A percentile compares a stretch with the other conserved stretches of the same genome.
Evolutionary conservation across 495 filamentous ascomycete species (phyloP).

Genomic region (Neurospora intermedia): DNA sequence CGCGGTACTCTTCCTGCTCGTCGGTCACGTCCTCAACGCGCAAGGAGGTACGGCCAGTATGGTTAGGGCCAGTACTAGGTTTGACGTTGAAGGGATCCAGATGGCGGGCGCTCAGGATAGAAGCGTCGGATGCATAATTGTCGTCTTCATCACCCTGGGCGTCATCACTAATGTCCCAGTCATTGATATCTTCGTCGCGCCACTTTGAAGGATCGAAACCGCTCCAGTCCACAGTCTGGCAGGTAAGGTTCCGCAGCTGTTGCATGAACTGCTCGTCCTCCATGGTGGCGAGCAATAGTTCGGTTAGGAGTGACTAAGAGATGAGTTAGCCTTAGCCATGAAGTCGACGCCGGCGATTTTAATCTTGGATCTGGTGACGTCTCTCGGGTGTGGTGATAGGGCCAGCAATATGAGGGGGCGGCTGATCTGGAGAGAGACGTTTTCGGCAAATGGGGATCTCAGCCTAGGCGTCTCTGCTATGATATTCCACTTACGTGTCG

Average conservation of each 20-base stretch:
- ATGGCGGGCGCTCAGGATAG: slow-evolving; percentile 9
- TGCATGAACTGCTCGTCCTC: slow-evolving; percentile 6
- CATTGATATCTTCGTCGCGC: not conserved
- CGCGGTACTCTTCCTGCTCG: not conserved
- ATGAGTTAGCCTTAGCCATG: not conserved
- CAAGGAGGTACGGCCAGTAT: not conserved
- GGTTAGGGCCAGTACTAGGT: not conserved
- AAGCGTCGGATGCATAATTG: slow-evolving; percentile 9
- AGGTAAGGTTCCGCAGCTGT: slow-evolving; percentile 5
- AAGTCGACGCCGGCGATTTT: not conserved
- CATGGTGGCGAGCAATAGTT: not conserved
- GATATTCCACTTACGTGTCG: not conserved
- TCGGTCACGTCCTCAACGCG: not conserved
- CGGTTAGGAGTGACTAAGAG: not conserved
- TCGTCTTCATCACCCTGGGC: not conserved
- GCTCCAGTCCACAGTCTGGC: slow-evolving; percentile 6
- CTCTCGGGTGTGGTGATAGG: not conserved
- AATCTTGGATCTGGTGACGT: not conserved
- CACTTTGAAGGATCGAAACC: slow-evolving; percentile 11
- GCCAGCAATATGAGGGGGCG: not conserved
- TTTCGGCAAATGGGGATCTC: not conserved
- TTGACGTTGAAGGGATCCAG: slow-evolving; percentile 1
- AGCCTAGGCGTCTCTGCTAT: not conserved
- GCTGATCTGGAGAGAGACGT: not conserved
- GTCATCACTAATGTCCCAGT: not conserved